A percentile compares a stretch with the other conserved stretches of the same genome.
Conservation (phyloP, 306 rosid species). For the Rosa multiflora region DNA sequence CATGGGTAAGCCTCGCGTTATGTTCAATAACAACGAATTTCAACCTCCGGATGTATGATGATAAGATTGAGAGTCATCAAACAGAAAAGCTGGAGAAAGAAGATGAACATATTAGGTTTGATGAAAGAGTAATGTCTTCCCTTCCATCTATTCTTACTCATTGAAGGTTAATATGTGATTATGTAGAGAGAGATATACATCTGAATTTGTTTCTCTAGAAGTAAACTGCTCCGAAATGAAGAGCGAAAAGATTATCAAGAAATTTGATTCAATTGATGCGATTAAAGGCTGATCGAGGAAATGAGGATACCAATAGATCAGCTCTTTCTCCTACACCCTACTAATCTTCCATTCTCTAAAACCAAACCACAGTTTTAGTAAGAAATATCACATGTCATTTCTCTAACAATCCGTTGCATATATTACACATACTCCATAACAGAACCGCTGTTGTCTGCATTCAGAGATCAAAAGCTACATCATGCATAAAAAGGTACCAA, state of each 20-base stretch:
- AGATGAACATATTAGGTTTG: neutral
- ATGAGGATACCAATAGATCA: neutral
- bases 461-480: neutral
- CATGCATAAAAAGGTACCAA: neutral
- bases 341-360: neutral
- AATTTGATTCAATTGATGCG: neutral
- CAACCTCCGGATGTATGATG: slow-evolving; percentile 41
- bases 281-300: neutral
- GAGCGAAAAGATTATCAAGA: neutral
- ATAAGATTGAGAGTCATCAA: neutral
- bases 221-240: neutral
- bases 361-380: neutral
- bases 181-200: neutral
- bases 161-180: neutral
- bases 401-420: neutral
- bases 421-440: neutral
- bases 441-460: slow-evolving; percentile 1
- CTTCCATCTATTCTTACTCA: neutral
- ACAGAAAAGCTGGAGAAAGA: neutral
- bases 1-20: slow-evolving; percentile 95
- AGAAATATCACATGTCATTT: neutral
- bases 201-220: neutral
- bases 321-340: neutral
- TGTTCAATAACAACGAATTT: slow-evolving; percentile 56
- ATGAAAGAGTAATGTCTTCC: neutral